Conservation (phyloP, 1,139 yeast species). For the Zygoascus meyerae region DNA sequence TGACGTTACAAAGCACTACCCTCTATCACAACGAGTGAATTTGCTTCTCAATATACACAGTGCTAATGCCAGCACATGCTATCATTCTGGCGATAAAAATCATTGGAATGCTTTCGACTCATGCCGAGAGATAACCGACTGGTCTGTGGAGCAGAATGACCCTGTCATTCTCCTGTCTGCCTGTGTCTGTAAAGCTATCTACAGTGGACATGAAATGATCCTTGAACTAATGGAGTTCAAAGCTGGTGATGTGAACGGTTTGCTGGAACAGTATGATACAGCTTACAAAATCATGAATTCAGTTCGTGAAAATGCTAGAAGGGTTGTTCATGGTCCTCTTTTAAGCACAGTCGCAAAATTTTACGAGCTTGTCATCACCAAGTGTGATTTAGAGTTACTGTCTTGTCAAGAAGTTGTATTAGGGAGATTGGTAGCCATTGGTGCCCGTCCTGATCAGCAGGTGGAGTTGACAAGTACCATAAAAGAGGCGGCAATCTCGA, state of each 20-base stretch:
- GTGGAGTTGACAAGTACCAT: constrained; percentile 6
- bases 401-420: constrained; percentile 9
- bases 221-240: background rate
- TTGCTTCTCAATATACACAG: background rate
- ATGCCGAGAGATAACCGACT: background rate
- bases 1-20: background rate
- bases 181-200: background rate
- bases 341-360: background rate
- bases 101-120: background rate
- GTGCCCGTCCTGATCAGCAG: constrained; percentile 3
- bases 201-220: background rate
- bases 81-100: background rate
- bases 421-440: constrained; percentile 8
- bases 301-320: background rate
- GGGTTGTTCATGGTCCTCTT: background rate
- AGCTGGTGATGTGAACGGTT: background rate
- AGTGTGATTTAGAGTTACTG: constrained; percentile 32
- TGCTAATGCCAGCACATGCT: background rate
- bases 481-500: constrained; percentile 1
- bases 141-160: background rate
- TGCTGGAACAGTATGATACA: background rate
- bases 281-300: background rate
- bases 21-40: background rate
- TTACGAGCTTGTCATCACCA: constrained; percentile 31
- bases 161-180: background rate